Base-by-base conservation (phyloP, 1,139 yeast genomes). In the Debaryomyces nepalensis region DNA sequence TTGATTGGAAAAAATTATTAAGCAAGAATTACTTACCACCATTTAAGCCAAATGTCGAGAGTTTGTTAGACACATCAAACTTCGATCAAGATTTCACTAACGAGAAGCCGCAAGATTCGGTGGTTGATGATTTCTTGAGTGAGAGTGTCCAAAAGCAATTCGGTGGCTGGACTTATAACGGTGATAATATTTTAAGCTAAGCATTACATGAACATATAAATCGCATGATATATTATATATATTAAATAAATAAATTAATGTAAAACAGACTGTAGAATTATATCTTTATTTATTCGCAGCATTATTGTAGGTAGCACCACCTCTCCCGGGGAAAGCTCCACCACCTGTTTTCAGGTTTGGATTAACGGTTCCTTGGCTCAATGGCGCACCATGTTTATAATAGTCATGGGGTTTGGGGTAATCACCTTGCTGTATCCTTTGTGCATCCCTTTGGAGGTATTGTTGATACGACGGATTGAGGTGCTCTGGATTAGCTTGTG, bases 141-240 rank as follows among this genome's bases (percentile, higher is more conserved):
- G 96, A 87, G 56, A 82, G 91, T 52, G 96, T 93, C 16, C 99
- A 93, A 64, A 84, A 87, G 60, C 98, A 93, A 66, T 93, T 93
- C 73, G 98, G 97, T 38, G 98, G 99, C 4, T 93, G 99, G 99
- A 91, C 97, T 1, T 91, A 90, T 63, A 89, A 88, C 43, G 97
- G 93, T 8, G 82, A 78, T 43, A 64, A 48, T 33, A 49, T 59
- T 5, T 56, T 60, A 11, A 45, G 31, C 33, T 45, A 37, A 32
- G 16, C 12, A n/a, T 20, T 22, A 21, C 26, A 39, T 24, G 26
- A 10, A 33, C 18, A 24, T 22, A 26, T 14, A 20, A 33, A 8
- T 12, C 26, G 23, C 35, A 26, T 21, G 19, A 33, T 30, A 37
- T 36, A 38, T 22, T 33, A 26, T 33, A 34, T 29, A 19, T 24